Evolutionary conservation across 116 monocot genomes (phyloP).

Genomic region (Thalassia testudinum): DNA sequence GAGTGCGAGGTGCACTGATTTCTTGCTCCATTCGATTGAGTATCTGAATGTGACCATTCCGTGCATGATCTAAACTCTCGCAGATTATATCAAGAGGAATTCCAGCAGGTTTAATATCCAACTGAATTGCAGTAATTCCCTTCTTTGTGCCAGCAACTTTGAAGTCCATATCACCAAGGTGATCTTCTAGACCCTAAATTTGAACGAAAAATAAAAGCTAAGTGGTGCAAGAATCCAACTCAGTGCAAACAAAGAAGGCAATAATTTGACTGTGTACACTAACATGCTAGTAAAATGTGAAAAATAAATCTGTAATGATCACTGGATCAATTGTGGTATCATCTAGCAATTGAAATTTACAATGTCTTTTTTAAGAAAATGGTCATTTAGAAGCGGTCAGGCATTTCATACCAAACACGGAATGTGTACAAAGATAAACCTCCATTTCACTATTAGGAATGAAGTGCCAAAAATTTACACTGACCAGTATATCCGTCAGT

Average conservation of each 20-base stretch:
- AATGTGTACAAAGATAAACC: too few species aligned
- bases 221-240: too few species aligned
- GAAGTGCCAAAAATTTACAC: not conserved
- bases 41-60: constrained; percentile 56
- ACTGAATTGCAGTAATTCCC: constrained; percentile 85
- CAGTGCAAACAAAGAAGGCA: too few species aligned
- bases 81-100: constrained; percentile 92
- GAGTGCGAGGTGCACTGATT: constrained; percentile 49
- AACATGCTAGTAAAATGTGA: too few species aligned
- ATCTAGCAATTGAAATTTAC: too few species aligned
- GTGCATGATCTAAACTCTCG: constrained; percentile 73
- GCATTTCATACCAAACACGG: too few species aligned
- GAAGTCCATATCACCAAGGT: constrained; percentile 98
- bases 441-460: too few species aligned
- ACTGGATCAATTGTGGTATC: too few species aligned
- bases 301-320: too few species aligned
- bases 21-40: constrained; percentile 85
- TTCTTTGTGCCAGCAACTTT: constrained; percentile 91
- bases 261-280: too few species aligned
- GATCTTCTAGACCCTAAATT: constrained; percentile 91
- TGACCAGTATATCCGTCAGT: constrained; percentile 92
- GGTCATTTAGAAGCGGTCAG: too few species aligned
- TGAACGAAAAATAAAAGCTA: not conserved
- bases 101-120: constrained; percentile 97
- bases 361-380: too few species aligned